Conservation (phyloP, 1,284 basidiomycete species). For the Leccinum huronense region DNA sequence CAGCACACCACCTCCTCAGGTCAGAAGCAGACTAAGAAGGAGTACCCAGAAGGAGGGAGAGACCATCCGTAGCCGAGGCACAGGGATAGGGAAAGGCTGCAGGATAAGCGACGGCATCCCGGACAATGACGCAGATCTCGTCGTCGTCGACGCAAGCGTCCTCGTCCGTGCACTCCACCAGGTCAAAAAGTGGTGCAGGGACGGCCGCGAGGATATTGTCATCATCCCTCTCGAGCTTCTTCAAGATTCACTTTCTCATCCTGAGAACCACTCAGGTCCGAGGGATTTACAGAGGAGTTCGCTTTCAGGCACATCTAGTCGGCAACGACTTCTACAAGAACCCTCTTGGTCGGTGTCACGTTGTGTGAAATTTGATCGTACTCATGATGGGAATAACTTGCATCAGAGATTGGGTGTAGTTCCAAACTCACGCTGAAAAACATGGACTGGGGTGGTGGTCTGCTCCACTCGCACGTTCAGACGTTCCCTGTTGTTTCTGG, state of each 20-base stretch:
- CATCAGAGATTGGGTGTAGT: slow-evolving; percentile 82
- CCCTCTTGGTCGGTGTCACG: slow-evolving; percentile 67
- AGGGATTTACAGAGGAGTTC: slow-evolving; percentile 99
- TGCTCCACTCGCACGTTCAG: slow-evolving; percentile 96
- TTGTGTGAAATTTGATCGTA: not conserved
- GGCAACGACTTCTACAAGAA: slow-evolving; percentile 93
- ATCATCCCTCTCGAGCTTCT: slow-evolving; percentile 87
- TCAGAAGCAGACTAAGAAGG: slow-evolving; percentile 31
- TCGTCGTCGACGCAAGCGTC: slow-evolving; percentile 85
- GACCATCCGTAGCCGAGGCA: slow-evolving; percentile 26
- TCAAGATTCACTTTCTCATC: slow-evolving; percentile 96
- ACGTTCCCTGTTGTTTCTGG: slow-evolving; percentile 90
- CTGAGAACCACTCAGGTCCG: slow-evolving; percentile 91
- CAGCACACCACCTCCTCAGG: slow-evolving; percentile 23
- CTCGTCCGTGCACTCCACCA: slow-evolving; percentile 80
- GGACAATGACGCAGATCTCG: slow-evolving; percentile 65
- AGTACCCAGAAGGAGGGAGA: slow-evolving; percentile 35
- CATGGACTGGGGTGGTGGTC: slow-evolving; percentile 95
- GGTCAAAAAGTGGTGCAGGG: slow-evolving; percentile 79
- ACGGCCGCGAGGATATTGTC: slow-evolving; percentile 65
- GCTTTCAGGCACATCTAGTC: slow-evolving; percentile 93
- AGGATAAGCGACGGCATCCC: slow-evolving; percentile 38
- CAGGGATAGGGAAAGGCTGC: slow-evolving; percentile 26
- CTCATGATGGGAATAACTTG: slow-evolving; percentile 5
- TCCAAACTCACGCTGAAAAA: slow-evolving; percentile 95